Conservation (phyloP, 371 early-diverging fungal species). For the Circinella umbellata region DNA sequence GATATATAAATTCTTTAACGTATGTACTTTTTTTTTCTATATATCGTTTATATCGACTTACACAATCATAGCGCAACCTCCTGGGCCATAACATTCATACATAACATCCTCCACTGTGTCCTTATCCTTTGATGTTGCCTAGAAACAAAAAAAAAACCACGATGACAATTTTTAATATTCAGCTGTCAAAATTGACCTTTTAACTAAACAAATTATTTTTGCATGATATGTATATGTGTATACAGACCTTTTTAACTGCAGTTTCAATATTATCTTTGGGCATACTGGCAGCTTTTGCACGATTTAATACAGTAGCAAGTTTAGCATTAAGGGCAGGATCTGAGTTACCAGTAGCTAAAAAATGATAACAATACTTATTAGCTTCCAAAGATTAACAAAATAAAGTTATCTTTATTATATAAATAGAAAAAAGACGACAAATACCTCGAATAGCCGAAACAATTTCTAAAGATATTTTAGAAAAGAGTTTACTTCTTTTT, state of each 20-base stretch:
- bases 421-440: not conserved
- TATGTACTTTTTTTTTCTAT: too few relatives aligned
- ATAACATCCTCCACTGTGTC: constrained; percentile 54
- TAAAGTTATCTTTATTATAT: not conserved
- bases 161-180: too few relatives aligned
- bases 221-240: too few relatives aligned
- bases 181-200: too few relatives aligned
- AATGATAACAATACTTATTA: not conserved
- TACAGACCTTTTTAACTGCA: constrained; percentile 63
- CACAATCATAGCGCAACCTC: constrained; percentile 70
- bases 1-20: too few relatives aligned
- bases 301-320: constrained; percentile 63
- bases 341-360: constrained; percentile 51
- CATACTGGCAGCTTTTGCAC: constrained; percentile 66
- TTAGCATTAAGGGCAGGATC: constrained; percentile 56
- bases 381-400: not conserved
- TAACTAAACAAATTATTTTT: too few relatives aligned
- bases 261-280: constrained; percentile 77
- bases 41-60: constrained; percentile 23
- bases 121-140: constrained; percentile 37
- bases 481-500: constrained; percentile 56
- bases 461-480: constrained; percentile 66
- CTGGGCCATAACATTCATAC: constrained; percentile 73
- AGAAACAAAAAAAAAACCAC: not conserved
- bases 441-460: constrained; percentile 61